phyloP scores from a whole-genome alignment of 2,329 filamentous ascomycete species.

The Ascochyta lentis region DNA sequence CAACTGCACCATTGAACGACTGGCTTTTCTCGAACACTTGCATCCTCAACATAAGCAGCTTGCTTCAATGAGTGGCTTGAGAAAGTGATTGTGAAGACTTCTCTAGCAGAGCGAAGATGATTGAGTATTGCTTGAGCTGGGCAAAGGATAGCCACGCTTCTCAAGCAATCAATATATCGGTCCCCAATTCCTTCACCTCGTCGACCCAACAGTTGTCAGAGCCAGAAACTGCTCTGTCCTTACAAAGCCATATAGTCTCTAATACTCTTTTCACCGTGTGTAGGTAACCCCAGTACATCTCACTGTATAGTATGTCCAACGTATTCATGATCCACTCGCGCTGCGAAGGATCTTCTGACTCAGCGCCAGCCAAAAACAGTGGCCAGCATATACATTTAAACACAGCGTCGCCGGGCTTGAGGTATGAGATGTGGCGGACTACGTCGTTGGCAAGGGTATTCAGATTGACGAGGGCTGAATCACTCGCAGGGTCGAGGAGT shows the following conservation, averaged over 20 bases:
- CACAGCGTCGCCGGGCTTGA: constrained; percentile 58
- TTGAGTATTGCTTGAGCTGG: neutral
- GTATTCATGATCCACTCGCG: constrained; percentile 61
- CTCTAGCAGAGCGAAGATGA: neutral
- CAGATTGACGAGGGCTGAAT: constrained; percentile 45
- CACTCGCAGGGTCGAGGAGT: constrained; percentile 50
- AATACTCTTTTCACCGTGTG: constrained; percentile 45
- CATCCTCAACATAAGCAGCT: neutral
- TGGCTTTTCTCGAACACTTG: neutral
- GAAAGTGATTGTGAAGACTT: neutral
- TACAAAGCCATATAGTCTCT: constrained; percentile 44
- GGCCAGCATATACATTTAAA: constrained; percentile 69
- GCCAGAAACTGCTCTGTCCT: constrained; percentile 31
- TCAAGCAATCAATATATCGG: constrained; percentile 44
- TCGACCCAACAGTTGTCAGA: constrained; percentile 44
- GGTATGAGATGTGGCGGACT: constrained; percentile 58
- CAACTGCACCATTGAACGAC: neutral
- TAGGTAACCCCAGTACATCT: constrained; percentile 50
- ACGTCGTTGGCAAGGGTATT: constrained; percentile 57
- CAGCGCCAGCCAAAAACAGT: constrained; percentile 64
- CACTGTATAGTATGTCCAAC: constrained; percentile 41
- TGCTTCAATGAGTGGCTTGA: neutral
- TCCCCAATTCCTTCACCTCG: constrained; percentile 42
- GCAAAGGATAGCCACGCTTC: neutral
- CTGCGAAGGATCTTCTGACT: constrained; percentile 57